phyloP scores from a whole-genome alignment of 2,329 filamentous ascomycete species.

The Colletotrichum eleusines region DNA sequence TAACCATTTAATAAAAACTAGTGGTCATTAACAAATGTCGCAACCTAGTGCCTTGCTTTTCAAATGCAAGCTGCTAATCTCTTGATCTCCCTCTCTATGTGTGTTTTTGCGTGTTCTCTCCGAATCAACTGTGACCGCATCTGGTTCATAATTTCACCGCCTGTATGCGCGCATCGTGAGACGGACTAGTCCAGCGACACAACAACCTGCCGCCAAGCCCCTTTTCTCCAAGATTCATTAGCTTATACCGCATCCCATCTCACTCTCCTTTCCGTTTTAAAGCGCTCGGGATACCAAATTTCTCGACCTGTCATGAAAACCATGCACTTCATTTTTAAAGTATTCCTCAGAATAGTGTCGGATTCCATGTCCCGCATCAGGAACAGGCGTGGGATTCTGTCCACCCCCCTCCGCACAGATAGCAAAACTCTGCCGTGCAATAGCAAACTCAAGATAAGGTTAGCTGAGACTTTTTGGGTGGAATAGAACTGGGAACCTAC shows the following conservation, averaged over 20 bases:
- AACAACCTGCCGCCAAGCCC: background rate
- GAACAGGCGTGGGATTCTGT: constrained; percentile 47
- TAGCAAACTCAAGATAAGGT: constrained; percentile 52
- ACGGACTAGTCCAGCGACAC: background rate
- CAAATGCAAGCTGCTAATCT: background rate
- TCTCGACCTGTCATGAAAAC: background rate
- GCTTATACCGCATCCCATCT: background rate
- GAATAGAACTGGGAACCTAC: constrained; percentile 54
- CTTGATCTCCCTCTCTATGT: background rate
- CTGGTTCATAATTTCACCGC: background rate
- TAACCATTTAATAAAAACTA: background rate
- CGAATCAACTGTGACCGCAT: background rate
- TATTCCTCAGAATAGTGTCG: background rate
- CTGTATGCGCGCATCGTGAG: background rate
- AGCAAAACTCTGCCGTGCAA: constrained; percentile 64
- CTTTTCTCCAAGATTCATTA: background rate
- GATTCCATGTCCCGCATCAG: background rate
- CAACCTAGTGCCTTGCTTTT: background rate
- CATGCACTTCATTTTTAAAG: background rate
- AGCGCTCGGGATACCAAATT: background rate
- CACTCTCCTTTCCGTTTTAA: background rate
- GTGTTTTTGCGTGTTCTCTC: background rate
- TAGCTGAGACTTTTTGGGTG: background rate
- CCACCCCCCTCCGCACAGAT: constrained; percentile 58
- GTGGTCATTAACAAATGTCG: no score